phyloP scores from a whole-genome alignment of 2,329 filamentous ascomycete species.

The Sclerotinia borealis region DNA sequence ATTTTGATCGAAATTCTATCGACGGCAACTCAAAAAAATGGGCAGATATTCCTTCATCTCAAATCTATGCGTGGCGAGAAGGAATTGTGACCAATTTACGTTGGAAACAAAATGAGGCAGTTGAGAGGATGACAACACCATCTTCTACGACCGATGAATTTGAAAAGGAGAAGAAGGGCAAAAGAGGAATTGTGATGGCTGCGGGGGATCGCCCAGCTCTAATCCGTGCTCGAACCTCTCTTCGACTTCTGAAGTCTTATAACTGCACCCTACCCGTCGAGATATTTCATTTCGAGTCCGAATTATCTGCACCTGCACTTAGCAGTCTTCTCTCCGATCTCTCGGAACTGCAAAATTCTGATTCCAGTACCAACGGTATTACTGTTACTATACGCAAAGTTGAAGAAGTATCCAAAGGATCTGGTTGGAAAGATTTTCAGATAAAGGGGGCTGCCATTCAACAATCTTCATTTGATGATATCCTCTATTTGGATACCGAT shows the following conservation, averaged over 20 bases:
- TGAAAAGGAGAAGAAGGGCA: neutral
- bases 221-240: constrained; percentile 18
- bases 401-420: constrained; percentile 16
- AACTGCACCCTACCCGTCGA: constrained; percentile 22
- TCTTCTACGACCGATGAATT: neutral
- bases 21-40: constrained; percentile 14
- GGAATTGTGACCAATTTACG: constrained; percentile 14
- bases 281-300: constrained; percentile 20
- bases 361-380: neutral
- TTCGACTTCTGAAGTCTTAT: constrained; percentile 18
- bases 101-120: neutral
- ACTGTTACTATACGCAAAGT: constrained; percentile 16
- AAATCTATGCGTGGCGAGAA: constrained; percentile 18
- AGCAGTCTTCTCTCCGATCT: neutral
- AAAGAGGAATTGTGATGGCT: constrained; percentile 23
- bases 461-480: constrained; percentile 21
- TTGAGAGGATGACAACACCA: constrained; percentile 4
- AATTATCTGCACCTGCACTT: constrained; percentile 9
- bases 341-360: neutral
- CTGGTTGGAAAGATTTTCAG: constrained; percentile 21
- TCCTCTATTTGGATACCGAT: constrained; percentile 21
- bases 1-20: constrained; percentile 16
- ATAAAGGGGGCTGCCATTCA: constrained; percentile 22
- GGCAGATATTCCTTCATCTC: constrained; percentile 15
- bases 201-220: constrained; percentile 16